Base-by-base conservation (phyloP, 208 protist genomes). In the Chromosphaera perkinsii region DNA sequence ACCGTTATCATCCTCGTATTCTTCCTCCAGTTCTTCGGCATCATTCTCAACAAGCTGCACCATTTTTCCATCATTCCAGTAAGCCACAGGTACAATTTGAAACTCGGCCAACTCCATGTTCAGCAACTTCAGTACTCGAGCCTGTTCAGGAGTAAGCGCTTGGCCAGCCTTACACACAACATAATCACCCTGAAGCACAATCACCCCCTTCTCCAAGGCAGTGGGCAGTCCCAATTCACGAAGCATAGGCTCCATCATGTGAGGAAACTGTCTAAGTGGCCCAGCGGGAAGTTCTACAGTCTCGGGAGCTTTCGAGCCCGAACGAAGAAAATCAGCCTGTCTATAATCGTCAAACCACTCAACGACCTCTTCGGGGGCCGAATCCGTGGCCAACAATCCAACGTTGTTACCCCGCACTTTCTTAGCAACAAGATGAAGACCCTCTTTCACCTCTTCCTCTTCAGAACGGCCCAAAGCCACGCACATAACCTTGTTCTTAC, bases 401-500 rank as follows among this genome's bases (percentile, higher is more conserved):
- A 88, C 91, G 9, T 86, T 69, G 9, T 89, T 90, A 12, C 42
- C 42, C 42, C 12, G 20, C 42, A 47, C 42, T 47, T 12, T 47
- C 42, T 47, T 20, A 7, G 65, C 45, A 22, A 95, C 49, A 67
- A 92, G 91, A 80, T 91, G 79, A n/a, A 94, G 66, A 73, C 92
- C 90, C 10, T 79, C 57, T 27, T 62, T 58, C 63, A 85, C 76
- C 52, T 85, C 86, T 45, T 80, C 88, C 62, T 86, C 86, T 67
- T 84, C 74, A 26, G 87, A 85, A 1, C 80, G 73, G 24, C 91
- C 91, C 36, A 95, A 69, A 3, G 90, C 90, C 63, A 93, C 80
- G 70, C 80, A 78, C 84, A 95, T 93, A 36, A 95, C 73, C 59
- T 91, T 90, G 76, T 95, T 95, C 76, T 92, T 93, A 43, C 91